These are phyloP conservation scores for Rhodamnia argentea DNA, from an alignment of 345 rosid species.

Conservation along the genomic window DNA sequence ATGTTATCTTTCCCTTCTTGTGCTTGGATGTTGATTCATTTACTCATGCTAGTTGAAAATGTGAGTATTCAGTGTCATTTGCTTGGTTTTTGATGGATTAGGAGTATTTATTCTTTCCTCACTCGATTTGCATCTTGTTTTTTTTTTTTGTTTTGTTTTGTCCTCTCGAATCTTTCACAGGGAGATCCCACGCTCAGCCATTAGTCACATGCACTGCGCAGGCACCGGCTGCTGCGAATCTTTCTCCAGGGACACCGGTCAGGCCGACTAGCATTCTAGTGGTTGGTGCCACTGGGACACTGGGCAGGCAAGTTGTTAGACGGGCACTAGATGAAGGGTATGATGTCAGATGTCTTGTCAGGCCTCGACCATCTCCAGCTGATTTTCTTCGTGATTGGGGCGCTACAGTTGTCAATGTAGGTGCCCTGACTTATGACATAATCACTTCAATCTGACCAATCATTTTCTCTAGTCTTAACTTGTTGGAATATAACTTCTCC, in stretches of 20 bases:
- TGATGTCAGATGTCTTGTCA: constrained; percentile 82
- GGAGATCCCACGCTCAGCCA: constrained; percentile 8
- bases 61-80: not conserved
- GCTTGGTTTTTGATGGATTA: not conserved
- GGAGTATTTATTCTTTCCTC: not conserved
- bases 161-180: not conserved
- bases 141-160: too few relatives aligned
- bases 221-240: constrained; percentile 30
- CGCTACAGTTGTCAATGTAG: constrained; percentile 86
- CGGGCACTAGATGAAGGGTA: constrained; percentile 91
- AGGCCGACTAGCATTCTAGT: constrained; percentile 74
- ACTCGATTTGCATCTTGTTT: not conserved
- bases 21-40: not conserved
- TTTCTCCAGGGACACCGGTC: constrained; percentile 78
- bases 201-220: constrained; percentile 16
- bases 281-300: constrained; percentile 84
- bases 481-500: not conserved
- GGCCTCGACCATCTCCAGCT: constrained; percentile 92
- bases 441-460: not conserved
- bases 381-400: constrained; percentile 98
- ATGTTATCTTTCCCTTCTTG: not conserved
- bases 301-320: constrained; percentile 87
- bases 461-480: not conserved
- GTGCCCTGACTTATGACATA: not conserved
- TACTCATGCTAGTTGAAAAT: not conserved